phyloP scores from a whole-genome alignment of 2,329 filamentous ascomycete genomes.

The Drechslera avenae region DNA sequence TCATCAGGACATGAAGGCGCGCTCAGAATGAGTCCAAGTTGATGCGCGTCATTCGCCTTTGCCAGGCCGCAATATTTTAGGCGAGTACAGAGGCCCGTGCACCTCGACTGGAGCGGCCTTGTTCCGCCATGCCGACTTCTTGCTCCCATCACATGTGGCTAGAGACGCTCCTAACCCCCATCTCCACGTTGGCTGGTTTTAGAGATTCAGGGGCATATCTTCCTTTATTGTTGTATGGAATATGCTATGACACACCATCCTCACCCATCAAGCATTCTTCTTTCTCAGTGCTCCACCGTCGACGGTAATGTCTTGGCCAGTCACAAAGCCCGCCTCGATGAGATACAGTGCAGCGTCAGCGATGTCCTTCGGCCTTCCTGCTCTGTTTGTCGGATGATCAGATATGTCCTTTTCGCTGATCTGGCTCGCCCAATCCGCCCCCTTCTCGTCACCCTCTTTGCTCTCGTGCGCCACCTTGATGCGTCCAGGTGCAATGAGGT shows the following conservation, averaged over 20 bases:
- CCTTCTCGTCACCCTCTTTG: conserved; percentile 52
- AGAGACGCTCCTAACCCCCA: too few relatives aligned
- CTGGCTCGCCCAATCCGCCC: conserved; percentile 46
- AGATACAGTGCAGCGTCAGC: conserved; percentile 52
- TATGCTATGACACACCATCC: too few relatives aligned
- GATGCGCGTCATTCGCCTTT: conserved; percentile 11
- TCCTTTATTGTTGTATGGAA: neutral
- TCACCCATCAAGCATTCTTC: conserved; percentile 27
- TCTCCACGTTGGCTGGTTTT: neutral
- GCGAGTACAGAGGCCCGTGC: conserved; percentile 9
- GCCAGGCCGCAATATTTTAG: conserved; percentile 11
- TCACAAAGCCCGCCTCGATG: conserved; percentile 48
- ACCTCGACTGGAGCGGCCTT: conserved; percentile 1
- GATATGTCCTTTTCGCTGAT: conserved; percentile 49
- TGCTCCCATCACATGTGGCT: neutral
- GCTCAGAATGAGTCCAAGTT: neutral
- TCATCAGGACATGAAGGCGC: neutral
- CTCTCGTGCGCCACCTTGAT: conserved; percentile 57
- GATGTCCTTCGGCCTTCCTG: conserved; percentile 54
- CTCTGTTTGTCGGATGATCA: conserved; percentile 53
- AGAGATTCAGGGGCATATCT: too few relatives aligned
- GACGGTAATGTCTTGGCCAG: conserved; percentile 46
- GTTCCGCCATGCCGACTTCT: conserved; percentile 1
- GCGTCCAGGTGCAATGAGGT: conserved; percentile 54
- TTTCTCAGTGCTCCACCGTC: conserved; percentile 47